Evolutionary conservation across 345 rosid genomes (phyloP).

Genomic region (Hibiscus trionum): DNA sequence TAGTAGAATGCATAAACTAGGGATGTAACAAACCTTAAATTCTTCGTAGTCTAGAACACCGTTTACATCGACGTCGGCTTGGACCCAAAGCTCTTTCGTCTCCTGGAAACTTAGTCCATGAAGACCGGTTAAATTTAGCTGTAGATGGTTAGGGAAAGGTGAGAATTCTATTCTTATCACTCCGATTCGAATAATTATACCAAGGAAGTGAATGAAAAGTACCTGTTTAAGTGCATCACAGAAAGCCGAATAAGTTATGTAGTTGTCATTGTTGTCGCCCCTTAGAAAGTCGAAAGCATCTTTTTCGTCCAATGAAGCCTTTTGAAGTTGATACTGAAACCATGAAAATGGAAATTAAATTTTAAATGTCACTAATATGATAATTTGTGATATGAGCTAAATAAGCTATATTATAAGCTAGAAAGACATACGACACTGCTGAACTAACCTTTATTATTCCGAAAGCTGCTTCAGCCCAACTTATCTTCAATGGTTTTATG

Average conservation of each 20-base stretch:
- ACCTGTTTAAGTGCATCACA: constrained; percentile 69
- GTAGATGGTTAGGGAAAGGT: constrained; percentile 11
- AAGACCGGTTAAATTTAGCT: constrained; percentile 50
- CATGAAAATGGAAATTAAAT: constrained; percentile 11
- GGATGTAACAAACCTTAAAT: constrained; percentile 38
- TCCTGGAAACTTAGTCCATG: constrained; percentile 55
- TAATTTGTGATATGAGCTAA: not conserved
- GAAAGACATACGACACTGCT: not conserved
- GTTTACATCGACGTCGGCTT: constrained; percentile 50
- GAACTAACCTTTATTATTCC: constrained; percentile 57
- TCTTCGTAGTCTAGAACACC: constrained; percentile 53
- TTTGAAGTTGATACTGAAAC: constrained; percentile 53
- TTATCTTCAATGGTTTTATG: constrained; percentile 44
- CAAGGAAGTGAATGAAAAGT: constrained; percentile 7
- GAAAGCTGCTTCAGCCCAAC: constrained; percentile 71
- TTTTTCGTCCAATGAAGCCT: constrained; percentile 43
- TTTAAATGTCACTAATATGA: not conserved
- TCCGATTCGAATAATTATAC: not conserved
- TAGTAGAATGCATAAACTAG: not conserved
- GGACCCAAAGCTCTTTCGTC: constrained; percentile 52
- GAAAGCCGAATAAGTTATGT: constrained; percentile 48
- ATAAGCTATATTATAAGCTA: not conserved
- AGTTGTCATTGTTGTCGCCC: constrained; percentile 37
- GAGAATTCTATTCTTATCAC: not conserved
- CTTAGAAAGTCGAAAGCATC: constrained; percentile 55